Evolutionary conservation across 306 rosid genomes (phyloP), one percentile per base, ranked within the genome.

Genomic region (Dryas drummondii): DNA sequence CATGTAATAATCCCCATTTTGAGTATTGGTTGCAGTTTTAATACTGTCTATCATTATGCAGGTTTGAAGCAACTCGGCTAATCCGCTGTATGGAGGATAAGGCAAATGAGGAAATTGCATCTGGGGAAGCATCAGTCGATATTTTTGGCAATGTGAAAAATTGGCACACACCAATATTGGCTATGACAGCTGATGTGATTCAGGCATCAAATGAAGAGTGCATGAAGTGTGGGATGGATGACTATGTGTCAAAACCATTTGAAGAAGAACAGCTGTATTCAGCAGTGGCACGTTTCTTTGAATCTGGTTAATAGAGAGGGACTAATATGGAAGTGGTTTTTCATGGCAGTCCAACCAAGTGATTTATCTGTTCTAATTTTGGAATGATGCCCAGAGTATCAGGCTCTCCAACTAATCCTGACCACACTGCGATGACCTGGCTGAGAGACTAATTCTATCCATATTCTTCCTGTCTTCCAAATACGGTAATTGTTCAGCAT

Each of bases 151-250:
- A 86, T 74, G 79, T 81, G 46, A 75, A 80, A 58, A 50, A 65
- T 80, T 91, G 97, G 98, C 96, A 85, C 89, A 94, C 81, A 46
- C 98, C 96, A 42, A 84, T 94, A 73, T 80, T 94, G 75, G 98
- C 98, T 26, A 90, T 94, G 98, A 94, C 98, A 26, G 98, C 98
- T 44, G 97, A 94, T 82, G 91, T 77, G 73, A 88, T 87, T 76
- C 97, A 84, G 72, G 84, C 87, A 78, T 87, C 97, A 76, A 85
- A 81, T 76, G 97, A 94, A 81, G 88, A 89, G 76, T 90, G 98
- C 77, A 87, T 78, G 80, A 81, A 83, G 70, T 91, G 98, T 26
- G 98, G 97, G 84, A 94, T 94, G 98, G 97, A 94, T 76, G 97
- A 70, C 72, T 90, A 84, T 9, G 97, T 94, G 69, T 81, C 96